Percentiles rank a stretch among this genome's conserved stretches.
phyloP scores from a whole-genome alignment of 2,329 filamentous ascomycete species.

The Aspergillus proliferans region DNA sequence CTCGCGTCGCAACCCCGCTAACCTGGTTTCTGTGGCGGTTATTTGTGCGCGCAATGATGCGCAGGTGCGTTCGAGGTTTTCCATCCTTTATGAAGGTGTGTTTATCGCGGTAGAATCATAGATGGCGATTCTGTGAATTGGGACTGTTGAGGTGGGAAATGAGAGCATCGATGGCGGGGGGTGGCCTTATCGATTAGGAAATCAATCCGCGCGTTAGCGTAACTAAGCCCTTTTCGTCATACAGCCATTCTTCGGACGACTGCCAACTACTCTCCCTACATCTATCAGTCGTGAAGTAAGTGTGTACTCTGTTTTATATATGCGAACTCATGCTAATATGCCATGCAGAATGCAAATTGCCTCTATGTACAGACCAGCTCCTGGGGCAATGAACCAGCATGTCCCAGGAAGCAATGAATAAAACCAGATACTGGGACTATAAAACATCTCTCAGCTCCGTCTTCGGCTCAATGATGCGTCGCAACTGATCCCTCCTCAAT shows the following conservation, averaged over 20 bases:
- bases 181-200: background rate
- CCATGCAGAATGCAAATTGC: background rate
- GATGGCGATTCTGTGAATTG: background rate
- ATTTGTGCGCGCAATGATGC: slow-evolving; percentile 33
- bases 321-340: background rate
- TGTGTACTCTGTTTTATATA: background rate
- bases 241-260: background rate
- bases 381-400: background rate
- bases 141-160: background rate
- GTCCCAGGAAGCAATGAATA: background rate
- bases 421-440: background rate
- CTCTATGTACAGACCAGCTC: background rate
- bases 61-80: slow-evolving; percentile 20
- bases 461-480: slow-evolving; percentile 45
- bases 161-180: background rate
- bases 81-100: slow-evolving; percentile 7
- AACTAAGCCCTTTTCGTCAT: background rate
- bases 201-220: background rate
- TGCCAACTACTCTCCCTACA: background rate
- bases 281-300: background rate
- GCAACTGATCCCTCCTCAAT: slow-evolving; percentile 40
- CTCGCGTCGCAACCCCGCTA: slow-evolving; percentile 29
- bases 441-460: slow-evolving; percentile 43
- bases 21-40: slow-evolving; percentile 29
- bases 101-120: background rate